Evolutionary conservation across 2,329 filamentous ascomycete genomes (phyloP).

Genomic region (Neopestalotiopsis sp.): DNA sequence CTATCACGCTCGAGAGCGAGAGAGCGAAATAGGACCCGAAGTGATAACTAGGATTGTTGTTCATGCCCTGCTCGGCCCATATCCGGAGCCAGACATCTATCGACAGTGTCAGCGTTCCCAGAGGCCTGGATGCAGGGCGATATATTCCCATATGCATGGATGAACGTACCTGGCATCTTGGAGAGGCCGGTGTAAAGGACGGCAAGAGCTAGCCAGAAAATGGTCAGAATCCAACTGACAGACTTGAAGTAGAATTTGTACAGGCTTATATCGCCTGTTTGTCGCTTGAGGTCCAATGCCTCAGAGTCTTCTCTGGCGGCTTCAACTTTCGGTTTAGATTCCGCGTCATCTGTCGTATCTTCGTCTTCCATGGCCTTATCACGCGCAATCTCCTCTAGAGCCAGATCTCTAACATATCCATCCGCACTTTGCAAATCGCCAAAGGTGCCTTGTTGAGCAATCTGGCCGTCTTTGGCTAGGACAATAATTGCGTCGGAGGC

Average conservation of each 20-base stretch:
- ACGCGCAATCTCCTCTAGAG: not conserved
- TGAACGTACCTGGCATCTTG: conserved; percentile 3
- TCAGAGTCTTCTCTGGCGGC: not conserved
- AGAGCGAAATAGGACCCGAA: not conserved
- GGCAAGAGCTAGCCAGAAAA: conserved; percentile 6
- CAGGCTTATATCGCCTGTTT: conserved; percentile 15
- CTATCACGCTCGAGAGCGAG: not conserved
- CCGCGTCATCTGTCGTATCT: too few species aligned
- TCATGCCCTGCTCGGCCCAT: conserved; percentile 12
- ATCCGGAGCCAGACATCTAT: conserved; percentile 12
- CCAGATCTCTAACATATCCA: conserved; percentile 1
- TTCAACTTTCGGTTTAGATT: not conserved
- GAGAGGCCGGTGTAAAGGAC: not conserved
- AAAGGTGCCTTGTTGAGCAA: conserved; percentile 37
- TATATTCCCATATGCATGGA: not conserved
- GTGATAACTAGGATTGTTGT: conserved; percentile 1
- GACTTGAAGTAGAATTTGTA: conserved; percentile 13
- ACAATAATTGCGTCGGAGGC: conserved; percentile 41
- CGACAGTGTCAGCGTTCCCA: not conserved
- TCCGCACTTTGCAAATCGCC: not conserved
- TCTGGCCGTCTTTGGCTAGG: conserved; percentile 28
- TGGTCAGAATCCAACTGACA: not conserved
- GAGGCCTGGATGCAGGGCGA: not conserved
- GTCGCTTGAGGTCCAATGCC: not conserved
- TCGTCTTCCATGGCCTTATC: too few species aligned